These are phyloP conservation scores for Cynara cardunculus DNA, from an alignment of 129 eudicot species.

Conservation along the genomic window DNA sequence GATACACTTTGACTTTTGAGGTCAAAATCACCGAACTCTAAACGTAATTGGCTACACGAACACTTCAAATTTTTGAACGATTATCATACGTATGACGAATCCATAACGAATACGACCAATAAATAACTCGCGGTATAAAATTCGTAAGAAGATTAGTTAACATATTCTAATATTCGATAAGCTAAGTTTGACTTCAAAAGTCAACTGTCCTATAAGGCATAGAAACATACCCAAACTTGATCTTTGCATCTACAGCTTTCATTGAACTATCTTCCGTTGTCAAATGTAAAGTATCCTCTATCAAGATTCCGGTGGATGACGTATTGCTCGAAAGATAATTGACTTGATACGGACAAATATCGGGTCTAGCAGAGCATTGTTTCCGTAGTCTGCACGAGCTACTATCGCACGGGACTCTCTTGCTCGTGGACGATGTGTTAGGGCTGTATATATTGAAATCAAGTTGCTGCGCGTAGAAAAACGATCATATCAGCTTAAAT, in stretches of 20 bases:
- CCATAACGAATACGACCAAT: background rate
- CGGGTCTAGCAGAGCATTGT: slow-evolving; percentile 44
- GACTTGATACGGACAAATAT: slow-evolving; percentile 71
- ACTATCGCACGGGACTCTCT: slow-evolving; percentile 62
- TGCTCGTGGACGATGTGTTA: slow-evolving; percentile 60
- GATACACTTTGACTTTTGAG: background rate
- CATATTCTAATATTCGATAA: background rate
- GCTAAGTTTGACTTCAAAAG: slow-evolving; percentile 4
- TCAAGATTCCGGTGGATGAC: slow-evolving; percentile 72
- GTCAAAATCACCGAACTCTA: background rate
- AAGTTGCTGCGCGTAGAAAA: slow-evolving; percentile 41
- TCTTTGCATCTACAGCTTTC: slow-evolving; percentile 49
- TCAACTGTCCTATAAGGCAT: background rate
- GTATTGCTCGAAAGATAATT: slow-evolving; percentile 64
- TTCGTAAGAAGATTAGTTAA: background rate
- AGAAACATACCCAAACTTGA: slow-evolving; percentile 71
- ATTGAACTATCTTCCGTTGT: slow-evolving; percentile 40
- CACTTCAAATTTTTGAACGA: background rate
- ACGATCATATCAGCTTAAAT: background rate
- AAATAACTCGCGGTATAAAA: background rate
- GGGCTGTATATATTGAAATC: slow-evolving; percentile 81
- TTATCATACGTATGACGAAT: background rate
- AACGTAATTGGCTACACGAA: background rate
- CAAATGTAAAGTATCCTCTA: slow-evolving; percentile 78
- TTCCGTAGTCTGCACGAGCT: slow-evolving; percentile 43